These are phyloP conservation scores for Coelastrella sp. DNA, from an alignment of 139 green algal genomes.

Conservation along the genomic window DNA sequence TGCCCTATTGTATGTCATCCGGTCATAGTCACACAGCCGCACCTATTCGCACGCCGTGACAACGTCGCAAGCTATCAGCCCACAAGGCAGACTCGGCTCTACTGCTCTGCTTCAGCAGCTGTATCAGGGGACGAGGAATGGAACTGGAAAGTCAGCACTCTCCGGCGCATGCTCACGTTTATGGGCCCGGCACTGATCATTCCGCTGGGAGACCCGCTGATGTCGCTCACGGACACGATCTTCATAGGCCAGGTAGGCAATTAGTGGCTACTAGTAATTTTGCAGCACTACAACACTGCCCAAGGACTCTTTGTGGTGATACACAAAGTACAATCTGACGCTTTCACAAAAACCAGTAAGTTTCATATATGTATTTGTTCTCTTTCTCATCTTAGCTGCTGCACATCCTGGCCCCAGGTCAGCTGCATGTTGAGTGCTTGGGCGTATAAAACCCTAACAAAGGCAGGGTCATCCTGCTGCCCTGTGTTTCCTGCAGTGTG, in stretches of 20 bases:
- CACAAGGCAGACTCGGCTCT: not conserved
- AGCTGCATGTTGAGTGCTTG: too few species aligned
- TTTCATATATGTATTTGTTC: too few species aligned
- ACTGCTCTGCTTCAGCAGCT: constrained; percentile 6
- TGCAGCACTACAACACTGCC: not conserved
- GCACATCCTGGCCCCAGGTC: too few species aligned
- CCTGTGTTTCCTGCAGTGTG: constrained; percentile 53
- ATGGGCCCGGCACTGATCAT: constrained; percentile 71
- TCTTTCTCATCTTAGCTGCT: too few species aligned
- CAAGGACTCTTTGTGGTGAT: too few species aligned
- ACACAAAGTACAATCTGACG: too few species aligned
- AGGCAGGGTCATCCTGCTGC: too few species aligned
- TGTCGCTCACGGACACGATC: constrained; percentile 85
- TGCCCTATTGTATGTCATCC: not conserved
- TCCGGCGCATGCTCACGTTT: constrained; percentile 24
- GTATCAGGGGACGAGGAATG: not conserved
- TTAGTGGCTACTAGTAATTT: not conserved
- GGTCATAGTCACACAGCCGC: not conserved
- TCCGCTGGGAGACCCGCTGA: constrained; percentile 86
- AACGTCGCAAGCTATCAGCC: too few species aligned
- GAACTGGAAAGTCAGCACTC: not conserved
- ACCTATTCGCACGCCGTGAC: too few species aligned
- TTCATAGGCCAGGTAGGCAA: constrained; percentile 73
- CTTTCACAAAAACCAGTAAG: too few species aligned
- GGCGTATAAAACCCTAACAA: too few species aligned